A percentile compares a stretch with the other conserved stretches of the same genome.
Conservation (phyloP, 2,329 filamentous ascomycete genomes). For the Neurospora crassa region DNA sequence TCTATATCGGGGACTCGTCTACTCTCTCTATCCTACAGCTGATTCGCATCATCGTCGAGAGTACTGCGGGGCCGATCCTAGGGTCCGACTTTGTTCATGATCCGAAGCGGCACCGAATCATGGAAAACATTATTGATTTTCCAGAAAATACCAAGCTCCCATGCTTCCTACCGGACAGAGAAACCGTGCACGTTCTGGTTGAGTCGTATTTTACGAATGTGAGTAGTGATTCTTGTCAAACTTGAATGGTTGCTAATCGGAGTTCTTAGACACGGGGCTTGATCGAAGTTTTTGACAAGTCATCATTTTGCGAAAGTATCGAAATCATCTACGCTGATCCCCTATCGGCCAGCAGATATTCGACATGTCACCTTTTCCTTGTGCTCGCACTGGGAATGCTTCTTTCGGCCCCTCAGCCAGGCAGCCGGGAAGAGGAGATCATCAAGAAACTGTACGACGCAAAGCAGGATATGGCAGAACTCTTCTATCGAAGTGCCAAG, state of each 20-base stretch:
- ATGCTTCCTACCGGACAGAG: conserved; percentile 44
- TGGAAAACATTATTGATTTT: conserved; percentile 42
- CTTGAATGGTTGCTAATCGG: conserved; percentile 11
- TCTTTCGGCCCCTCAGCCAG: conserved; percentile 42
- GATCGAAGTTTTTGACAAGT: conserved; percentile 48
- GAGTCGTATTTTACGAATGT: conserved; percentile 54
- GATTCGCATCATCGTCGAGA: conserved; percentile 51
- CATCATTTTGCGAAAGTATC: conserved; percentile 37
- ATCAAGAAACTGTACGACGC: conserved; percentile 41
- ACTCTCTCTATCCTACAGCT: conserved; percentile 51
- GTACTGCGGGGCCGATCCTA: conserved; percentile 32
- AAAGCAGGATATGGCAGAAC: conserved; percentile 44
- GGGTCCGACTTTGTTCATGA: conserved; percentile 48
- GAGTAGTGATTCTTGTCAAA: conserved; percentile 13
- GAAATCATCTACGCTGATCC: conserved; percentile 46
- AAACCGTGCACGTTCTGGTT: conserved; percentile 43
- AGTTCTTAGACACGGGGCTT: conserved; percentile 44
- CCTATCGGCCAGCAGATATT: conserved; percentile 36
- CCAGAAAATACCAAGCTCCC: conserved; percentile 36
- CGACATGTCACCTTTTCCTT: conserved; percentile 51
- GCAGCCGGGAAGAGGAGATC: conserved; percentile 37
- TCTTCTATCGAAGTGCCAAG: conserved; percentile 53
- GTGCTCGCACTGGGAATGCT: conserved; percentile 54
- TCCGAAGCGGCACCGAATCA: conserved; percentile 44
- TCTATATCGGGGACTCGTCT: conserved; percentile 55